Evolutionary conservation across 1,284 basidiomycete genomes (phyloP).

Genomic region (Malassezia equina): DNA sequence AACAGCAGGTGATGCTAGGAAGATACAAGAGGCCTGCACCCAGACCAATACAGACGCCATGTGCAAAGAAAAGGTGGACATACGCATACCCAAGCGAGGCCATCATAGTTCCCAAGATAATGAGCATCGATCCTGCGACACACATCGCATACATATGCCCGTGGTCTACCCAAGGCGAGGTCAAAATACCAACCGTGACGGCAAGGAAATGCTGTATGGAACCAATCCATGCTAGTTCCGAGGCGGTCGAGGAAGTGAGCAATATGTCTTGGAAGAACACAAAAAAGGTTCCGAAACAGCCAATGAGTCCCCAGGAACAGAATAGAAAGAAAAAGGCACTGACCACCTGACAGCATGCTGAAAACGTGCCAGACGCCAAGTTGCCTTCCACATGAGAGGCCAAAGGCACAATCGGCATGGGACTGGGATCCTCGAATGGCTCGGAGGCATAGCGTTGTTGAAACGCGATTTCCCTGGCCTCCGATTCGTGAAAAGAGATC

Average conservation of each 20-base stretch:
- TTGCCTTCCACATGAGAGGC: neutral
- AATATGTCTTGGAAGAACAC: neutral
- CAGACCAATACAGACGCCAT: constrained; percentile 9
- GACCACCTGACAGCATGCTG: neutral
- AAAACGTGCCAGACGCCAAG: neutral
- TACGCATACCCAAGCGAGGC: neutral
- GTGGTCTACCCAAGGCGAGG: constrained; percentile 28
- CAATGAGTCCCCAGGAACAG: constrained; percentile 1
- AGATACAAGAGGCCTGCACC: constrained; percentile 15
- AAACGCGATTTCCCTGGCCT: neutral
- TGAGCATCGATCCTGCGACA: neutral
- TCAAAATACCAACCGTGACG: constrained; percentile 23
- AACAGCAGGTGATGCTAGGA: constrained; percentile 1
- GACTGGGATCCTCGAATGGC: constrained; percentile 1
- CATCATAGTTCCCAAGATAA: constrained; percentile 13
- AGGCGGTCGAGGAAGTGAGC: neutral
- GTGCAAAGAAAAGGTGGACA: constrained; percentile 9
- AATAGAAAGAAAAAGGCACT: neutral
- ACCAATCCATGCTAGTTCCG: constrained; percentile 29
- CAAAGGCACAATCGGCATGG: neutral
- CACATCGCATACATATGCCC: constrained; percentile 5
- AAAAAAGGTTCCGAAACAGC: constrained; percentile 1
- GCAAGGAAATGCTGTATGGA: constrained; percentile 30
- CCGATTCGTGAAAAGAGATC: neutral
- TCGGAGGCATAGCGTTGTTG: neutral